Percentiles rank a stretch among this genome's conserved stretches.
Conservation (phyloP, 805 yeast species). For the Schwanniomyces polymorphus region DNA sequence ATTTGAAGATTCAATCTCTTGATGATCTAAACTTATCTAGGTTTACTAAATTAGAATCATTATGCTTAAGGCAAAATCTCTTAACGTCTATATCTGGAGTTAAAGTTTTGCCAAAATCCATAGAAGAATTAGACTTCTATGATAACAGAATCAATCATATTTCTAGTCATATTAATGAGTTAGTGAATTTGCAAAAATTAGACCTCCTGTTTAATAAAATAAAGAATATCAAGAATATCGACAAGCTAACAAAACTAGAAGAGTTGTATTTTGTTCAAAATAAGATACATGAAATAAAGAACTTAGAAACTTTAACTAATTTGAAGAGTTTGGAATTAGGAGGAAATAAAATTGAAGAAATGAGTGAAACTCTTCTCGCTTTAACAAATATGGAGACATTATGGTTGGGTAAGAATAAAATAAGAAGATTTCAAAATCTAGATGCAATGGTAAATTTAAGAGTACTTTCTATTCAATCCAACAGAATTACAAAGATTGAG, state of each 20-base stretch:
- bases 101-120: slow-evolving; percentile 59
- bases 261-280: slow-evolving; percentile 87
- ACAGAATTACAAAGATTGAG: slow-evolving; percentile 73
- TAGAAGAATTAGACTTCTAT: slow-evolving; percentile 84
- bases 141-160: slow-evolving; percentile 91
- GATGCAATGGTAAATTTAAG: slow-evolving; percentile 58
- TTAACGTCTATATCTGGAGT: slow-evolving; percentile 61
- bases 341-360: slow-evolving; percentile 70
- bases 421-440: slow-evolving; percentile 64
- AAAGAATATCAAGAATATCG: slow-evolving; percentile 78
- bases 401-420: slow-evolving; percentile 91
- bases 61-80: slow-evolving; percentile 83
- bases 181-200: slow-evolving; percentile 55
- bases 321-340: slow-evolving; percentile 83
- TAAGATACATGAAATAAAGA: slow-evolving; percentile 70
- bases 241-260: slow-evolving; percentile 57
- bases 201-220: slow-evolving; percentile 92
- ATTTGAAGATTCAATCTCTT: slow-evolving; percentile 64
- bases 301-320: slow-evolving; percentile 54
- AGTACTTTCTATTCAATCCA: slow-evolving; percentile 86
- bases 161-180: slow-evolving; percentile 63
- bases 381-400: slow-evolving; percentile 65
- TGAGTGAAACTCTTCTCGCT: slow-evolving; percentile 54
- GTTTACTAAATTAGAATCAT: slow-evolving; percentile 54
- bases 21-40: slow-evolving; percentile 59